Conservation (phyloP, 2,329 filamentous ascomycete species). For the Nannizziopsis barbatae region DNA sequence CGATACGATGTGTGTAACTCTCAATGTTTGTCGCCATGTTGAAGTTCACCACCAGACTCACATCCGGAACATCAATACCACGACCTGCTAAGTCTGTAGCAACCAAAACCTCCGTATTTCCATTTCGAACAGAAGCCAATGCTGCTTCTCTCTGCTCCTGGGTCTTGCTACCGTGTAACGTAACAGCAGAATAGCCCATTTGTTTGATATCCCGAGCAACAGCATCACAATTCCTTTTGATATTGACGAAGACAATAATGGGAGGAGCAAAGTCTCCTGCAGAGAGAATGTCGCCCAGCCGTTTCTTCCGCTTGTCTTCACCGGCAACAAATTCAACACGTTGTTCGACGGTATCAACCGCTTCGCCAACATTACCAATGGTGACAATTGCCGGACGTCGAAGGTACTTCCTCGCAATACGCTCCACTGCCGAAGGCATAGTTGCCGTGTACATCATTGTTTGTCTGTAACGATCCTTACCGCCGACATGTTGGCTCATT, state of each 20-base stretch:
- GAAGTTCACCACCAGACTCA: slow-evolving; percentile 92
- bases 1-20: slow-evolving; percentile 91
- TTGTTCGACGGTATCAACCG: slow-evolving; percentile 95
- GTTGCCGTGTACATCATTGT: slow-evolving; percentile 99
- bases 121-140: slow-evolving; percentile 69
- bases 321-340: slow-evolving; percentile 82
- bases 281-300: slow-evolving; percentile 77
- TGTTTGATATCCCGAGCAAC: slow-evolving; percentile 88
- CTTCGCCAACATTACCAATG: slow-evolving; percentile 88
- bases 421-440: slow-evolving; percentile 85
- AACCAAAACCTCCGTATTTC: slow-evolving; percentile 75
- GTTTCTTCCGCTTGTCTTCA: slow-evolving; percentile 94
- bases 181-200: slow-evolving; percentile 83
- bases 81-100: slow-evolving; percentile 90
- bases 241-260: slow-evolving; percentile 99
- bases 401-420: slow-evolving; percentile 93
- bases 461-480: slow-evolving; percentile 73
- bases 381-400: slow-evolving; percentile 86
- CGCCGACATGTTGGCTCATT: slow-evolving; percentile 72
- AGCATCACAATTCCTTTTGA: slow-evolving; percentile 96
- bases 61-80: slow-evolving; percentile 95
- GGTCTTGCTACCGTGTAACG: slow-evolving; percentile 88
- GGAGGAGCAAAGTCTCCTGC: slow-evolving; percentile 72
- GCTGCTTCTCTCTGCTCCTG: slow-evolving; percentile 96
- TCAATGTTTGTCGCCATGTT: slow-evolving; percentile 95